phyloP scores from a whole-genome alignment of 257 asterid genomes.

The Cynanchum wilfordii region DNA sequence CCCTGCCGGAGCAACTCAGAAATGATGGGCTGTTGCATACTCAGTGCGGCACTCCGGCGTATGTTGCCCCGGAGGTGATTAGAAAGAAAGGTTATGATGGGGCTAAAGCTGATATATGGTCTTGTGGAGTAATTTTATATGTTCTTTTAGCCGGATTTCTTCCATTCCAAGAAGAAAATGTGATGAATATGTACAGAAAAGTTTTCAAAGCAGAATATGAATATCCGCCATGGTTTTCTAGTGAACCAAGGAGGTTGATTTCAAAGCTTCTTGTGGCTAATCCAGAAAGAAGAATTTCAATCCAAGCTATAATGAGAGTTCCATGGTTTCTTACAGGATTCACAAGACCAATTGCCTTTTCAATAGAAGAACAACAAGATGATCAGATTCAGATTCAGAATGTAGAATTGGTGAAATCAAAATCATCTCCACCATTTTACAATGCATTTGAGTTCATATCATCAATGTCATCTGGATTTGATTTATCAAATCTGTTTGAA shows the following conservation, averaged over 20 bases:
- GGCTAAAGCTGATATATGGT: conserved; percentile 70
- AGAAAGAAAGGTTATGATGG: conserved; percentile 77
- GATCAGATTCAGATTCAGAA: background rate
- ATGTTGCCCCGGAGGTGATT: conserved; percentile 79
- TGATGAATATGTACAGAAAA: conserved; percentile 70
- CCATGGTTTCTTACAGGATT: conserved; percentile 21
- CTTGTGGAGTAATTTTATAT: conserved; percentile 66
- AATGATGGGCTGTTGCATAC: conserved; percentile 76
- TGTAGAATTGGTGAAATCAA: background rate
- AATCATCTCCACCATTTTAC: conserved; percentile 18
- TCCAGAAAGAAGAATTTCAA: conserved; percentile 13
- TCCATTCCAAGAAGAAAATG: conserved; percentile 64
- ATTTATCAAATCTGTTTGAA: conserved; percentile 28
- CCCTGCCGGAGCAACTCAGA: conserved; percentile 54
- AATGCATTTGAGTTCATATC: conserved; percentile 44
- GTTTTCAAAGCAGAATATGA: conserved; percentile 50
- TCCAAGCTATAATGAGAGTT: conserved; percentile 1
- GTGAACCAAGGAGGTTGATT: conserved; percentile 62
- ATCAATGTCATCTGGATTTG: conserved; percentile 34
- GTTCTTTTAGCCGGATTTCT: conserved; percentile 64
- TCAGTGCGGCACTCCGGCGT: conserved; percentile 79
- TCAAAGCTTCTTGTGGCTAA: conserved; percentile 30
- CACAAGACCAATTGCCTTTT: conserved; percentile 5
- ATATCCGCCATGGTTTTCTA: conserved; percentile 32
- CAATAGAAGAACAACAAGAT: conserved; percentile 5